Conservation (phyloP, 139 green algal species). For the Asterochloris sp. region DNA sequence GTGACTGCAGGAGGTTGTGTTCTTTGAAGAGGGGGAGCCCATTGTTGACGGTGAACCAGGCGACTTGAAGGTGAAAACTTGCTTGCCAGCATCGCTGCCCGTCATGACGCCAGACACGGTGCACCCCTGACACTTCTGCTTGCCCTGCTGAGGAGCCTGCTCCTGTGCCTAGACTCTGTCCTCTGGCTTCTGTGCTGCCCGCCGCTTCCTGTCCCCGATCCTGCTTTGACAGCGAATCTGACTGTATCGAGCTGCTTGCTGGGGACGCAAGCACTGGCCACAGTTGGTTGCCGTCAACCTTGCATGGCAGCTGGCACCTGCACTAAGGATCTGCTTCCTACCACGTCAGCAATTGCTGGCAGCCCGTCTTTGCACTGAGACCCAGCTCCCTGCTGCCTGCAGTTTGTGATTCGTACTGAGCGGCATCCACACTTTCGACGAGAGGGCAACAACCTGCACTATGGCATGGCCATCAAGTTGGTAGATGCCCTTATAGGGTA, state of each 20-base stretch:
- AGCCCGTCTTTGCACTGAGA: no score
- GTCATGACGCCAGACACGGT: neutral
- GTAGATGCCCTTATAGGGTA: conserved; percentile 90
- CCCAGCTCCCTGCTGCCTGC: neutral
- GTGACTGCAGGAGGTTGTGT: conserved; percentile 68
- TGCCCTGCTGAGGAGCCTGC: no score
- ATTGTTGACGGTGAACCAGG: conserved; percentile 92
- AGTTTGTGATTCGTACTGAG: conserved; percentile 38
- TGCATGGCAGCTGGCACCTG: no score
- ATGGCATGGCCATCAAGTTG: conserved; percentile 72
- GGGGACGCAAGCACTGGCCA: no score
- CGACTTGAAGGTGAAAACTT: conserved; percentile 71
- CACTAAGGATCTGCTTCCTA: no score
- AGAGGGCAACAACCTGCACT: conserved; percentile 60
- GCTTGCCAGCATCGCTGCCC: neutral
- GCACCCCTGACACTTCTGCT: neutral
- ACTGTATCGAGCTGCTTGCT: no score
- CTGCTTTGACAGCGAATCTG: no score
- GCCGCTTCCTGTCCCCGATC: no score
- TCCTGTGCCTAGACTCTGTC: no score
- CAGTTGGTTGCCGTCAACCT: no score
- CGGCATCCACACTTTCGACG: conserved; percentile 59
- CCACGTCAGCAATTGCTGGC: no score
- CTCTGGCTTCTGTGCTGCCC: neutral
- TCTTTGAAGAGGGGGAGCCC: conserved; percentile 96